Base-by-base conservation (phyloP, 768 basidiomycete species). In the Suillus hirtellus region DNA sequence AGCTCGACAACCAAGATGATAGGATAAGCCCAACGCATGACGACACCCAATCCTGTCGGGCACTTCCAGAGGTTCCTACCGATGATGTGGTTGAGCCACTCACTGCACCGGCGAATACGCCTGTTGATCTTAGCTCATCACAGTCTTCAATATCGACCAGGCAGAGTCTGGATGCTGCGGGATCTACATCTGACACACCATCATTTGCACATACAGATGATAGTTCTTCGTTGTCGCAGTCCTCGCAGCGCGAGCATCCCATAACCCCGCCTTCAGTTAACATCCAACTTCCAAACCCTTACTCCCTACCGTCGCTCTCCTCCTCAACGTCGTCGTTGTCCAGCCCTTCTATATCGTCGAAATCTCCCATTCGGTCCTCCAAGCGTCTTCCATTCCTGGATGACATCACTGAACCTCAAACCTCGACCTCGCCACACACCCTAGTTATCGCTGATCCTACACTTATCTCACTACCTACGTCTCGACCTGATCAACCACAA, bases 291-390 rank as follows among this genome's bases (percentile, higher is more conserved):
- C 67, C 63, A 42, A 69, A 68, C 60, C 65, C 68, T 40, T 68
- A 65, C 56, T 70, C 69, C n/a, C 78, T 82, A 49, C 85, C 86
- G 9, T 82, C 80, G 12, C 75, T 87, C 9, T 82, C 85, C 6
- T 84, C 84, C 6, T 87, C 86, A 5, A 80, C 82, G 0, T 88
- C 89, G 64, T 89, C 89, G 1, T 70, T 89, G 56, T 80, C 80
- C 11, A 83, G 86, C 14, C 83, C 82, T 2, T 80, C 83, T 2
- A 78, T 80, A 7, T 82, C 84, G 9, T 87, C 87, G 15, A 82
- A 63, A 3, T 75, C 74, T 42, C 74, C 75, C 5, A 63, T 72
- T 21, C 67, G 66, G 31, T 62, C 69, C 61, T 58, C 75, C 37
- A 83, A 80, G 63, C 67, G 81, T 66, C 70, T 84, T 35, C 74